A percentile compares a stretch with the other conserved stretches of the same genome.
Evolutionary conservation across 805 yeast species (phyloP).

Genomic region (Lachancea sp.): DNA sequence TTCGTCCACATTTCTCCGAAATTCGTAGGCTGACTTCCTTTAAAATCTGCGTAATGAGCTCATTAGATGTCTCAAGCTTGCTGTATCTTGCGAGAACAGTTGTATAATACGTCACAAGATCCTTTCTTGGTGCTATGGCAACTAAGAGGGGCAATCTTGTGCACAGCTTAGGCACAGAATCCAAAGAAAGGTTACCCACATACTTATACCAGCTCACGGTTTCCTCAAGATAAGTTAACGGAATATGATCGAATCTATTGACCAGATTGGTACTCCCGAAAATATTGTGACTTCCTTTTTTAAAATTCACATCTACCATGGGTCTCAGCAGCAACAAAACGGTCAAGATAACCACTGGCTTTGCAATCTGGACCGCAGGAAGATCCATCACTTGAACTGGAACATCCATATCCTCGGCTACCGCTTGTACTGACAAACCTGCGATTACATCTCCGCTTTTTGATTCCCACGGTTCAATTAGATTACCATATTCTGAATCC

Average conservation of each 20-base stretch:
- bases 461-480: not conserved
- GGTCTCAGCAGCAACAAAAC: constrained; percentile 46
- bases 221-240: constrained; percentile 17
- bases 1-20: constrained; percentile 77
- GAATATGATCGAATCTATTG: constrained; percentile 35
- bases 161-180: constrained; percentile 28
- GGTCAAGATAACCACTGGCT: constrained; percentile 39
- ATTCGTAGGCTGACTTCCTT: constrained; percentile 57
- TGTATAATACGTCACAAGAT: constrained; percentile 37
- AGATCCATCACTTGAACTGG: constrained; percentile 53
- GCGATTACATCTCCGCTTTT: not conserved
- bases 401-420: constrained; percentile 16
- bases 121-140: constrained; percentile 45
- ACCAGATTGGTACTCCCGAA: constrained; percentile 15
- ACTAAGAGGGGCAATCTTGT: constrained; percentile 30
- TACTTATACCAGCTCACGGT: constrained; percentile 42
- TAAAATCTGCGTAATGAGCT: constrained; percentile 44
- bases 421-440: not conserved
- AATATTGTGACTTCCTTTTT: constrained; percentile 9
- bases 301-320: constrained; percentile 47
- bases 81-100: constrained; percentile 35
- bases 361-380: constrained; percentile 45
- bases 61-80: constrained; percentile 5
- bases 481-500: not conserved
- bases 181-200: constrained; percentile 30